Evolutionary conservation across 2,329 filamentous ascomycete genomes (phyloP).

Genomic region (Didymella glomerata): DNA sequence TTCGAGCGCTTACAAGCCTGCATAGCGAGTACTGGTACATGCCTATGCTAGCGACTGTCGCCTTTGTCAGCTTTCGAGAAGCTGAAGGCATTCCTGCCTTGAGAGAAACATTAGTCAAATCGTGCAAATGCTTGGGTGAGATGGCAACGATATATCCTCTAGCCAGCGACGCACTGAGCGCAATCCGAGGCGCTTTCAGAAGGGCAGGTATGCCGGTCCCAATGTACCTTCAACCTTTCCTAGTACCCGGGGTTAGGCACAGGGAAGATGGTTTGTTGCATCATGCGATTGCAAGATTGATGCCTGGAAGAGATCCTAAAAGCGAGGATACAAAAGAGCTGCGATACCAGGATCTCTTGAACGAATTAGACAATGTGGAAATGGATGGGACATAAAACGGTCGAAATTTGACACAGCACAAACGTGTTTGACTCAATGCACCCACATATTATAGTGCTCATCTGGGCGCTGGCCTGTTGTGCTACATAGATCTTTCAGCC

Average conservation of each 20-base stretch:
- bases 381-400: background rate
- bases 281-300: background rate
- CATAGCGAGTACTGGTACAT: background rate
- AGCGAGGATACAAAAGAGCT: background rate
- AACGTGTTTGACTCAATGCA: no score
- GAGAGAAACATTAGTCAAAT: background rate
- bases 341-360: background rate
- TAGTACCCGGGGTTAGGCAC: no score
- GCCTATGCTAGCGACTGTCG: background rate
- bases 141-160: background rate
- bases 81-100: background rate
- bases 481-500: no score
- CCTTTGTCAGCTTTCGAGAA: background rate
- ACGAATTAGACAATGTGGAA: background rate
- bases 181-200: background rate
- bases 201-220: background rate
- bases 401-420: background rate
- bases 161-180: background rate
- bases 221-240: background rate
- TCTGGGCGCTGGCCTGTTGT: no score
- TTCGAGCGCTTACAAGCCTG: background rate
- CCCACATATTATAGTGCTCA: no score
- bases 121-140: background rate
- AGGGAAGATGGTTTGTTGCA: background rate
- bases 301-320: background rate